A percentile compares a stretch with the other conserved stretches of the same genome.
These are phyloP conservation scores for Debaryomycetaceae sp. DNA, from an alignment of 1,139 yeast species.

Conservation along the genomic window DNA sequence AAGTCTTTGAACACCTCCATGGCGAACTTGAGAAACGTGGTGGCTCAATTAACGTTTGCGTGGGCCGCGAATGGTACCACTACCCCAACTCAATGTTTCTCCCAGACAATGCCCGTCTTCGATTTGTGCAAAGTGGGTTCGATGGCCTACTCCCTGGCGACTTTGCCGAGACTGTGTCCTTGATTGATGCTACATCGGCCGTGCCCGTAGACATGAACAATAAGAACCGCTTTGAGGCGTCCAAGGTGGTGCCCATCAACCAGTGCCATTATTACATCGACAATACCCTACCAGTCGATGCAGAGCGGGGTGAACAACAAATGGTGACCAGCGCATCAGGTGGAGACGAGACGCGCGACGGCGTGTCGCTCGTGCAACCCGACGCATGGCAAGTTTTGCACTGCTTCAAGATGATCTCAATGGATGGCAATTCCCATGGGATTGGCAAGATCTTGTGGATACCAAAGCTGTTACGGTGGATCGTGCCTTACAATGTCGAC, in stretches of 20 bases:
- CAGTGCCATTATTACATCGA: conserved; percentile 62
- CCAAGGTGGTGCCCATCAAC: conserved; percentile 41
- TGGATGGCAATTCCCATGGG: conserved; percentile 39
- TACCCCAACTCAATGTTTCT: conserved; percentile 85
- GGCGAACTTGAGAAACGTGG: conserved; percentile 6
- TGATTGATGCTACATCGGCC: conserved; percentile 27
- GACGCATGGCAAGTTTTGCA: conserved; percentile 38
- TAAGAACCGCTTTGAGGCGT: conserved; percentile 52
- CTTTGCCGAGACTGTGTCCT: conserved; percentile 45
- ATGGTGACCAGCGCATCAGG: conserved; percentile 16
- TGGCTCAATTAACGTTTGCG: conserved; percentile 56
- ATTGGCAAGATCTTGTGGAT: conserved; percentile 45
- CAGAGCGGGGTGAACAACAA: conserved; percentile 25
- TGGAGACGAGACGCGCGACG: conserved; percentile 3
- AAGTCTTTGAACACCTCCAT: conserved; percentile 27
- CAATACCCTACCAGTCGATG: conserved; percentile 33
- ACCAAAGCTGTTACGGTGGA: conserved; percentile 26
- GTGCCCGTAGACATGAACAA: conserved; percentile 71
- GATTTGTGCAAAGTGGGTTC: conserved; percentile 73
- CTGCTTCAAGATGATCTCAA: conserved; percentile 45
- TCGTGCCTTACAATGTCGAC: conserved; percentile 27
- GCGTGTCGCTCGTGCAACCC: conserved; percentile 10
- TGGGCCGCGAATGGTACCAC: conserved; percentile 94
- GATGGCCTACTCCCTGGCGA: conserved; percentile 88
- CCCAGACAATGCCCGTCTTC: conserved; percentile 53